Conservation (phyloP, 208 protist genomes). For the Trypanosoma vivax region DNA sequence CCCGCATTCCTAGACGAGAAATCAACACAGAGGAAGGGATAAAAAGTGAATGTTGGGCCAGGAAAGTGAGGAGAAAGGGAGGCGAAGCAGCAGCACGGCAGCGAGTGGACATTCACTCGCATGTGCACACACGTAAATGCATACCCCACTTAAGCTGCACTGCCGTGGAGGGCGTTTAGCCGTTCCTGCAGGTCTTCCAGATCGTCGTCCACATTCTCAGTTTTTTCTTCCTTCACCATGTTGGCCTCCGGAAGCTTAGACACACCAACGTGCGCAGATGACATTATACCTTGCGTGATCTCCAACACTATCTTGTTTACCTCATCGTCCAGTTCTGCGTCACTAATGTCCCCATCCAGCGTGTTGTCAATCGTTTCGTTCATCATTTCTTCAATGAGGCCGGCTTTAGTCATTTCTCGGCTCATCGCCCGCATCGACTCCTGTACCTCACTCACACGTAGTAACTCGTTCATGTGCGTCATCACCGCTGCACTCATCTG, state of each 20-base stretch:
- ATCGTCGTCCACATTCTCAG: slow-evolving; percentile 27
- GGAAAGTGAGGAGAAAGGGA: too few relatives aligned
- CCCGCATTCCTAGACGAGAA: too few relatives aligned
- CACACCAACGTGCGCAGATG: slow-evolving; percentile 46
- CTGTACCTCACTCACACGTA: slow-evolving; percentile 73
- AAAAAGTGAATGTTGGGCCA: too few relatives aligned
- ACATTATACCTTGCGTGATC: slow-evolving; percentile 65
- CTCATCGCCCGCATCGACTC: slow-evolving; percentile 72
- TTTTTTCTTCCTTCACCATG: slow-evolving; percentile 12
- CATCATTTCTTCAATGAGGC: slow-evolving; percentile 87
- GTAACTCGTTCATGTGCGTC: slow-evolving; percentile 78
- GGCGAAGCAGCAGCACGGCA: too few relatives aligned
- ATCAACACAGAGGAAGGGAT: too few relatives aligned
- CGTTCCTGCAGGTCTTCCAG: slow-evolving; percentile 45
- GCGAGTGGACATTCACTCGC: too few relatives aligned
- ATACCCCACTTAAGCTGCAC: background rate
- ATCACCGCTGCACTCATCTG: slow-evolving; percentile 75
- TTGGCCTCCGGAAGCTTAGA: slow-evolving; percentile 36
- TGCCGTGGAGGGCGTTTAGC: slow-evolving; percentile 49
- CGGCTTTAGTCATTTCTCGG: slow-evolving; percentile 87
- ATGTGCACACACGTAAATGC: background rate
- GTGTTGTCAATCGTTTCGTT: slow-evolving; percentile 81
- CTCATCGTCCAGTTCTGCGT: slow-evolving; percentile 84
- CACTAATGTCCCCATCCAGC: slow-evolving; percentile 77
- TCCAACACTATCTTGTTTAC: slow-evolving; percentile 86